Conservation (phyloP, 176 grass and related monocot genomes). For the Avena sativa region DNA sequence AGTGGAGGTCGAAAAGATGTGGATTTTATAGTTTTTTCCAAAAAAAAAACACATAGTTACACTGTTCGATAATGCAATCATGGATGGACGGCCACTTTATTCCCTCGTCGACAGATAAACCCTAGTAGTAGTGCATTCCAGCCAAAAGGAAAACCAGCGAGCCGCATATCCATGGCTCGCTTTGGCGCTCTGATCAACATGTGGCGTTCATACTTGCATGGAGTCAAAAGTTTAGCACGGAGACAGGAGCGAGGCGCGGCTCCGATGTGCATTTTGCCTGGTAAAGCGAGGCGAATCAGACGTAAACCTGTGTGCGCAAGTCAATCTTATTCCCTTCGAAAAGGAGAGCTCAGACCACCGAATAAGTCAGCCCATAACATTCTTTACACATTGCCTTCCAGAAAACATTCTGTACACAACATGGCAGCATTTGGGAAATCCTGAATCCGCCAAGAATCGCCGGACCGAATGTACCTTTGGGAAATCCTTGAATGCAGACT, state of each 20-base stretch:
- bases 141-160: conserved; percentile 47
- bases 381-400: conserved; percentile 23
- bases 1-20: conserved; percentile 12
- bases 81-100: conserved; percentile 46
- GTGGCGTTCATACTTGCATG: conserved; percentile 49
- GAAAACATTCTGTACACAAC: conserved; percentile 31
- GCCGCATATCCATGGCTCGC: conserved; percentile 14
- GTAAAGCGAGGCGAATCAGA: conserved; percentile 12
- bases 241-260: conserved; percentile 30
- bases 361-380: conserved; percentile 20
- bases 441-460: neutral
- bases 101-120: conserved; percentile 35
- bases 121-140: conserved; percentile 51
- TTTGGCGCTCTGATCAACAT: conserved; percentile 40
- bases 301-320: too few species aligned
- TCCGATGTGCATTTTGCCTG: conserved; percentile 30
- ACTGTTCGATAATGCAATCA: conserved; percentile 43
- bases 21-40: neutral
- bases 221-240: conserved; percentile 43
- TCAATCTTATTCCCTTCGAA: conserved; percentile 16
- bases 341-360: neutral
- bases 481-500: neutral
- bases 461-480: neutral
- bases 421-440: neutral
- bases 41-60: neutral